Percentiles rank a stretch among this genome's conserved stretches.
Evolutionary conservation across 768 basidiomycete species (phyloP).

Genomic region (Flagelloscypha sp.): DNA sequence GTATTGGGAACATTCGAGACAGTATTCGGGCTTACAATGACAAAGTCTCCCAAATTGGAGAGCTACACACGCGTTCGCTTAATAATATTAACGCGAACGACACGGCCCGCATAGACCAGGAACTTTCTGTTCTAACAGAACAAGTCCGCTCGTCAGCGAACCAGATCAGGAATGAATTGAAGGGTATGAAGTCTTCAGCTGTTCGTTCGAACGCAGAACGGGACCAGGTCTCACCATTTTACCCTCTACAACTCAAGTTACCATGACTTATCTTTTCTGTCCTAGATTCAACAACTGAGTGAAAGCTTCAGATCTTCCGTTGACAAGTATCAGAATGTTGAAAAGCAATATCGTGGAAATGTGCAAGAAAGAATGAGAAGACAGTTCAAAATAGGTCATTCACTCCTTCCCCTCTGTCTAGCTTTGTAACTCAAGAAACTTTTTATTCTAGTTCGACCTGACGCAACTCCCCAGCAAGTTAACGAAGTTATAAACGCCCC

Average conservation of each 20-base stretch:
- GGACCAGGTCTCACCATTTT: constrained; percentile 29
- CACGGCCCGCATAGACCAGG: constrained; percentile 17
- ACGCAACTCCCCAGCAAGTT: constrained; percentile 57
- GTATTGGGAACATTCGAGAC: constrained; percentile 34
- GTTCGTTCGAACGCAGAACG: constrained; percentile 7
- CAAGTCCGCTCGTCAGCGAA: constrained; percentile 44
- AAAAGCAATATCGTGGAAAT: constrained; percentile 68
- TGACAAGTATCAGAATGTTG: constrained; percentile 77
- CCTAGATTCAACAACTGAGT: constrained; percentile 50
- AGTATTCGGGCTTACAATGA: constrained; percentile 29
- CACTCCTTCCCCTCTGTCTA: background rate
- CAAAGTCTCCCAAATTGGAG: constrained; percentile 29
- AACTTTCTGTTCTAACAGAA: constrained; percentile 13
- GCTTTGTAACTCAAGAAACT: background rate
- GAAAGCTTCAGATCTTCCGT: constrained; percentile 68
- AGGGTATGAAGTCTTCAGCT: constrained; percentile 16
- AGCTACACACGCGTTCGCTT: constrained; percentile 29
- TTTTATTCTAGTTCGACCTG: constrained; percentile 46
- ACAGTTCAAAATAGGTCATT: constrained; percentile 78
- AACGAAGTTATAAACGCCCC: constrained; percentile 60
- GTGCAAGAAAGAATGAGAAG: constrained; percentile 78
- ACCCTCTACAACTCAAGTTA: background rate
- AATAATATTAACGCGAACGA: constrained; percentile 23
- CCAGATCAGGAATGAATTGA: constrained; percentile 38
- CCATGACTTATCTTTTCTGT: background rate